phyloP scores from a whole-genome alignment of 345 rosid species.

The Ricinus communis region DNA sequence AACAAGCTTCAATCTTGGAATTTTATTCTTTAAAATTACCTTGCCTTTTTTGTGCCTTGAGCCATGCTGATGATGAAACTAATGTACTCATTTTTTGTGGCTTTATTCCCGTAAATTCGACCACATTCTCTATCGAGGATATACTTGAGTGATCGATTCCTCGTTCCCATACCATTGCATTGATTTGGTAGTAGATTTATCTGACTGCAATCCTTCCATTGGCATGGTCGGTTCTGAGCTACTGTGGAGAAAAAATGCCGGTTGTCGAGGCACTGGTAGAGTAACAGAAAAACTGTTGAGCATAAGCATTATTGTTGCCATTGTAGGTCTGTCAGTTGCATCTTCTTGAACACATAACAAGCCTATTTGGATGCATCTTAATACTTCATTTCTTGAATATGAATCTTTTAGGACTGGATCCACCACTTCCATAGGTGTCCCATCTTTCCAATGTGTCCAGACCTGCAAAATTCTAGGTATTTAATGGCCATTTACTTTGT shows the following conservation, averaged over 20 bases:
- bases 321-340: constrained; percentile 26
- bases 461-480: constrained; percentile 31
- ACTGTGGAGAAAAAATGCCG: constrained; percentile 10
- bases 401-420: constrained; percentile 40
- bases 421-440: constrained; percentile 40
- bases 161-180: not conserved
- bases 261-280: constrained; percentile 28
- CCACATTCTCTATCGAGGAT: not conserved
- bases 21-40: too few species aligned
- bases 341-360: constrained; percentile 44
- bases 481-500: too few species aligned
- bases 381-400: constrained; percentile 37
- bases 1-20: too few species aligned
- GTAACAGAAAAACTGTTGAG: constrained; percentile 21
- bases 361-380: constrained; percentile 53
- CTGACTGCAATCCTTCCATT: not conserved
- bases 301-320: constrained; percentile 33
- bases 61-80: too few species aligned
- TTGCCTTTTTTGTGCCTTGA: too few species aligned
- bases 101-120: too few species aligned
- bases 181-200: not conserved
- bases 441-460: constrained; percentile 55
- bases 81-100: too few species aligned
- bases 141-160: not conserved
- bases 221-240: not conserved